These are phyloP conservation scores for Aspergillus carlsbadensis DNA, from an alignment of 495 filamentous ascomycete genomes.

Conservation along the genomic window DNA sequence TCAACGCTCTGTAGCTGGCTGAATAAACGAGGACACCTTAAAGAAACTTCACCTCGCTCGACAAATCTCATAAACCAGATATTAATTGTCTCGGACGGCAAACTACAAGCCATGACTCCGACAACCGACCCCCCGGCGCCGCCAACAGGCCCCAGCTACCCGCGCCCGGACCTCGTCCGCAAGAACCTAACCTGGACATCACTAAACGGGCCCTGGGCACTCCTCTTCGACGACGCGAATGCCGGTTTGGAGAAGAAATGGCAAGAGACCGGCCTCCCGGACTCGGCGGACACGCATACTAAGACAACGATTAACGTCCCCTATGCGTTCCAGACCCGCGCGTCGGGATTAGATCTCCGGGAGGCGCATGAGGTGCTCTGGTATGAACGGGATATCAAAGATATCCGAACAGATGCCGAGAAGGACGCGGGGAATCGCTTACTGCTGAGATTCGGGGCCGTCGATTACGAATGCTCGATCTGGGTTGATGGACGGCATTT, in stretches of 20 bases:
- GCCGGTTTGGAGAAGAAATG: constrained; percentile 39
- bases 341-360: constrained; percentile 52
- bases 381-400: constrained; percentile 53
- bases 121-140: not conserved
- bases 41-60: too few relatives aligned
- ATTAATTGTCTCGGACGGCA: too few relatives aligned
- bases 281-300: constrained; percentile 10
- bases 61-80: too few relatives aligned
- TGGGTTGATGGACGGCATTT: constrained; percentile 30
- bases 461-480: constrained; percentile 38
- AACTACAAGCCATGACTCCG: too few relatives aligned
- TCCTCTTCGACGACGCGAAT: constrained; percentile 59
- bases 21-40: too few relatives aligned
- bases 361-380: constrained; percentile 59
- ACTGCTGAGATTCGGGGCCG: constrained; percentile 36
- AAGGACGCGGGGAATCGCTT: constrained; percentile 17
- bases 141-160: constrained; percentile 16
- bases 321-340: constrained; percentile 57
- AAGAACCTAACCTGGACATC: constrained; percentile 48
- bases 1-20: too few relatives aligned
- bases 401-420: constrained; percentile 39
- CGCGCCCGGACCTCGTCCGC: constrained; percentile 56
- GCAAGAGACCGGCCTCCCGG: constrained; percentile 27
- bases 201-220: constrained; percentile 55
- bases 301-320: constrained; percentile 54